These are phyloP conservation scores for Suillus ampliporus DNA, from an alignment of 768 basidiomycete genomes.

Conservation along the genomic window DNA sequence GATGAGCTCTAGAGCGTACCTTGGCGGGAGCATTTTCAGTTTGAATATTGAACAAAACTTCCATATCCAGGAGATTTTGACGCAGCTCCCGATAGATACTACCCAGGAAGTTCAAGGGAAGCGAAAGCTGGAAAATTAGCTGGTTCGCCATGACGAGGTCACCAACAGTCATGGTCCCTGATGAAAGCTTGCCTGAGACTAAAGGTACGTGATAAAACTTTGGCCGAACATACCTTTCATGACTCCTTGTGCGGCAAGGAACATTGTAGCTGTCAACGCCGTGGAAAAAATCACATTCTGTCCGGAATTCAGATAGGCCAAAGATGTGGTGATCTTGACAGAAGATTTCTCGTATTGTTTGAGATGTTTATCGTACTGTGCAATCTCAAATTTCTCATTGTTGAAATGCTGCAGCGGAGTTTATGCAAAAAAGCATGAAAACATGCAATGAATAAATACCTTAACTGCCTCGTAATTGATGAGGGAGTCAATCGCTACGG, in stretches of 20 bases:
- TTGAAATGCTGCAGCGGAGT: constrained; percentile 80
- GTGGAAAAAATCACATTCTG: constrained; percentile 97
- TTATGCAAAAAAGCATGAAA: constrained; percentile 4
- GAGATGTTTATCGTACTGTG: constrained; percentile 91
- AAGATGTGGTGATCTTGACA: constrained; percentile 92
- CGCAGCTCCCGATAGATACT: constrained; percentile 97
- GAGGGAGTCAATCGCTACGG: constrained; percentile 90
- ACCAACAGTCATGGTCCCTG: constrained; percentile 97
- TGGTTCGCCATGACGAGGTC: constrained; percentile 99
- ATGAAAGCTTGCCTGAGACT: constrained; percentile 15
- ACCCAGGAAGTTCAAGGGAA: constrained; percentile 96
- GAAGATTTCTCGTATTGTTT: constrained; percentile 88
- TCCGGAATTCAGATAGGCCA: constrained; percentile 93
- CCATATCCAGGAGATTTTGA: constrained; percentile 97
- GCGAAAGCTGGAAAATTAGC: constrained; percentile 93
- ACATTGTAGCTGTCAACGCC: constrained; percentile 94
- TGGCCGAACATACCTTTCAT: constrained; percentile 67
- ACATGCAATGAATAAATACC: constrained; percentile 47
- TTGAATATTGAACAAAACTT: constrained; percentile 88
- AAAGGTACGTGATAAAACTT: neutral
- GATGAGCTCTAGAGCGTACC: constrained; percentile 42
- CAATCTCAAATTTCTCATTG: constrained; percentile 91
- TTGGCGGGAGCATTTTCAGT: constrained; percentile 75
- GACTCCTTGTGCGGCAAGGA: constrained; percentile 94
- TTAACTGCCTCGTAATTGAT: constrained; percentile 99